Percentiles rank a stretch among this genome's conserved stretches.
These are phyloP conservation scores for Saccharomyces hybrid DNA, from an alignment of 1,139 yeast species.

Conservation along the genomic window DNA sequence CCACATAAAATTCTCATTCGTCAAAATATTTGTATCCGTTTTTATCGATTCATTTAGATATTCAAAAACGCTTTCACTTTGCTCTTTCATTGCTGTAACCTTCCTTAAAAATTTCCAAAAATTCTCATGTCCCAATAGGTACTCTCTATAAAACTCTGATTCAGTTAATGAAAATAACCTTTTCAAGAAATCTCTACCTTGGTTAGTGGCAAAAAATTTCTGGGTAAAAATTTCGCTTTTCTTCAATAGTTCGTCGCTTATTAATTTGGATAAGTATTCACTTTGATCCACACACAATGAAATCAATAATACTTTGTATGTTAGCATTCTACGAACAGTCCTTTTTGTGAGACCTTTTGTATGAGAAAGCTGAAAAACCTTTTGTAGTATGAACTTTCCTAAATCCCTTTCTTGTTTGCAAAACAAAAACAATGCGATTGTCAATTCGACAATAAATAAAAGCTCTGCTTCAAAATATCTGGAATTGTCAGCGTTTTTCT, in stretches of 20 bases:
- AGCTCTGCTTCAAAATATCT: slow-evolving; percentile 5
- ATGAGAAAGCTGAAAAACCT: slow-evolving; percentile 16
- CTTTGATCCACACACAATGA: slow-evolving; percentile 21
- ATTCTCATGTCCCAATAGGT: slow-evolving; percentile 39
- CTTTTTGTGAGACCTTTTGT: slow-evolving; percentile 16
- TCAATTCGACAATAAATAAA: slow-evolving; percentile 3
- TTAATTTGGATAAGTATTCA: slow-evolving; percentile 1
- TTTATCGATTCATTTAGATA: slow-evolving; percentile 43
- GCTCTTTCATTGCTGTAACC: slow-evolving; percentile 49
- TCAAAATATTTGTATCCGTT: slow-evolving; percentile 36
- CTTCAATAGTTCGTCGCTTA: slow-evolving; percentile 23
- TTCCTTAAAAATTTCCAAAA: slow-evolving; percentile 60
- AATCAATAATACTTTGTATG: slow-evolving; percentile 27
- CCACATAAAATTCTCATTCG: slow-evolving; percentile 49
- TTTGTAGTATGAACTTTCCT: slow-evolving; percentile 18
- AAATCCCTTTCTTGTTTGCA: slow-evolving; percentile 37
- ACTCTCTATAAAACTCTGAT: slow-evolving; percentile 43
- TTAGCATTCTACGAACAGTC: slow-evolving; percentile 23
- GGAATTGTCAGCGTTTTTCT: slow-evolving; percentile 3
- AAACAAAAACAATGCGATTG: slow-evolving; percentile 39
- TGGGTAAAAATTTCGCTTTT: slow-evolving; percentile 23
- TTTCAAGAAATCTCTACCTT: slow-evolving; percentile 47
- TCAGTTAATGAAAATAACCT: slow-evolving; percentile 49
- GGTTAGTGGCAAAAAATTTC: slow-evolving; percentile 28
- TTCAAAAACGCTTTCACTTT: slow-evolving; percentile 43